A percentile compares a stretch with the other conserved stretches of the same genome.
Evolutionary conservation across 331 rosid genomes (phyloP).

Genomic region (Pyracantha coccinea): DNA sequence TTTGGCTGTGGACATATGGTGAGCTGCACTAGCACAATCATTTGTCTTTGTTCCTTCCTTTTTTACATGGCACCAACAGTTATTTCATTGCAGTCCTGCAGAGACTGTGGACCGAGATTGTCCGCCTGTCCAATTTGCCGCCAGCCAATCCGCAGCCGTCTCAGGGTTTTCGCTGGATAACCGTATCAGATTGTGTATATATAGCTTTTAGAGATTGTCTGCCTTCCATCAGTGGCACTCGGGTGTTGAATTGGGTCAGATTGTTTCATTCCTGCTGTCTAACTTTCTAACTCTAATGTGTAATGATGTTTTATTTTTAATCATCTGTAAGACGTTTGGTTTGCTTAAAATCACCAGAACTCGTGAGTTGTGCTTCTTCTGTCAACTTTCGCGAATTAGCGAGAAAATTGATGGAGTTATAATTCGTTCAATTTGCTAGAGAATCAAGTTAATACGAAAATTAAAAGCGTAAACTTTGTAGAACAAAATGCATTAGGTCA

Average conservation of each 20-base stretch:
- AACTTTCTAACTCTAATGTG: neutral
- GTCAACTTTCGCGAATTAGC: neutral
- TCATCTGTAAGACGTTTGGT: neutral
- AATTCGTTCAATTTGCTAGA: neutral
- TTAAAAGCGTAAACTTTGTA: neutral
- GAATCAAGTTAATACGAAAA: neutral
- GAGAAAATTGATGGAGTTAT: neutral
- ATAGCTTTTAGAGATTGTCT: neutral
- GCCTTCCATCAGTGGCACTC: neutral
- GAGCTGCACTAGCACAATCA: constrained; percentile 11
- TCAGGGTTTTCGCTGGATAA: constrained; percentile 64
- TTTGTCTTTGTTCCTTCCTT: neutral
- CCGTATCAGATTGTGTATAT: neutral
- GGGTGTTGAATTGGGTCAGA: neutral
- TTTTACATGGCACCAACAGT: neutral
- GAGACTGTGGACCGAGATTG: constrained; percentile 67
- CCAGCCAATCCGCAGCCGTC: constrained; percentile 54
- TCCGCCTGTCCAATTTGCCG: constrained; percentile 70
- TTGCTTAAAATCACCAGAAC: neutral
- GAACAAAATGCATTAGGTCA: neutral
- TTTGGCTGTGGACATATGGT: constrained; percentile 91
- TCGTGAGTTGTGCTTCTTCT: neutral
- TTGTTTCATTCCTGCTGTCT: neutral
- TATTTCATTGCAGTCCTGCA: constrained; percentile 47
- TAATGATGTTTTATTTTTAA: neutral